phyloP scores from a whole-genome alignment of 2,329 filamentous ascomycete genomes.

The Xylariaceae sp. region DNA sequence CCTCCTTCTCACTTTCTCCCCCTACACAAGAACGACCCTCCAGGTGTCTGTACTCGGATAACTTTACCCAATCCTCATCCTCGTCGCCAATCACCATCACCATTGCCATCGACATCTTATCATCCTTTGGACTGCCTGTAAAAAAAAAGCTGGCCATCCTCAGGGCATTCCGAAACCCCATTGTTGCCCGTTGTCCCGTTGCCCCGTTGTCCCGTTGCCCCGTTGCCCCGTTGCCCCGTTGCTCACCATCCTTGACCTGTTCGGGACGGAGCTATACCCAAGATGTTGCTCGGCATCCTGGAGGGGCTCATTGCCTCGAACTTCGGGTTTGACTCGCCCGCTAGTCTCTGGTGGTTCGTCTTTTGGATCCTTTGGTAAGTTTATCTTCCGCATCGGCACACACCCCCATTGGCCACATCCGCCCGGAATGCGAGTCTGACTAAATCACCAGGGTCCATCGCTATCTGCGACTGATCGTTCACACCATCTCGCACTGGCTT shows the following conservation, averaged over 20 bases:
- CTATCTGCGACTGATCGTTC: conserved; percentile 79
- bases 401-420: conserved; percentile 21
- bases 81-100: not conserved
- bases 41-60: not conserved
- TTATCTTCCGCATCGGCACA: conserved; percentile 4
- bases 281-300: conserved; percentile 21
- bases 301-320: conserved; percentile 21
- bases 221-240: no score
- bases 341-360: conserved; percentile 42
- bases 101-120: no score
- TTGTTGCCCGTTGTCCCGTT: not conserved
- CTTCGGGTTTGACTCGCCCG: conserved; percentile 38
- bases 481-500: conserved; percentile 77
- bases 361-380: conserved; percentile 46
- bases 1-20: not conserved
- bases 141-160: not conserved
- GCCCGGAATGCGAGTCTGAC: conserved; percentile 22
- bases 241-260: not conserved
- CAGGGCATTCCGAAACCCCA: not conserved
- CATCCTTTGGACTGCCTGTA: no score
- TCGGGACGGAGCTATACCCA: not conserved
- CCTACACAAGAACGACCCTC: not conserved
- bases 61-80: not conserved
- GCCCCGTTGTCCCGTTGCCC: no score
- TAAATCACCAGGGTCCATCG: conserved; percentile 64